phyloP scores from a whole-genome alignment of 169 alveolate species.

The Plasmodium vinckei region DNA sequence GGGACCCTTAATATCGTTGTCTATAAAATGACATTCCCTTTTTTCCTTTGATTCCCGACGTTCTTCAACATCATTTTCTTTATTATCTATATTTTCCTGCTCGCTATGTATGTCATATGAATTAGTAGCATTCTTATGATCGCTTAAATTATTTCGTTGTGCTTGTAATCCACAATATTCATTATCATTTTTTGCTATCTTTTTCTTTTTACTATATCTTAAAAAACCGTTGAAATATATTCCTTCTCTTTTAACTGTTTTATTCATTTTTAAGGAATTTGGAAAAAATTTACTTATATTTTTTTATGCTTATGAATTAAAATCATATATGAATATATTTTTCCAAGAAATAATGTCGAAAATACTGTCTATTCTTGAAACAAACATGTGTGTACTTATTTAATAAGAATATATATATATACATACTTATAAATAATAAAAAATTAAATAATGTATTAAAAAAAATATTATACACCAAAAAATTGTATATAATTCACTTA shows the following conservation, averaged over 20 bases:
- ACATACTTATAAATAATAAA: too few relatives aligned
- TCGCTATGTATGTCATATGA: not conserved
- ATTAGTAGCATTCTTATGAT: too few relatives aligned
- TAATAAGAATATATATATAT: too few relatives aligned
- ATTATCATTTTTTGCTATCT: constrained; percentile 4
- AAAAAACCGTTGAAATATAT: constrained; percentile 54
- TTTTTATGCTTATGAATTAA: not conserved
- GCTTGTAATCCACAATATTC: constrained; percentile 3
- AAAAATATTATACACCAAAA: too few relatives aligned
- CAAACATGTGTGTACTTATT: too few relatives aligned
- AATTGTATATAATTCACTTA: too few relatives aligned
- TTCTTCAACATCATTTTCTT: not conserved
- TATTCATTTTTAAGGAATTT: constrained; percentile 6
- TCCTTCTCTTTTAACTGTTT: constrained; percentile 25
- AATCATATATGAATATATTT: not conserved
- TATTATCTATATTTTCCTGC: not conserved
- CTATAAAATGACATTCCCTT: not conserved
- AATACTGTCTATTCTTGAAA: too few relatives aligned
- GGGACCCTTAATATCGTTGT: not conserved
- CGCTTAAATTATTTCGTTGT: too few relatives aligned
- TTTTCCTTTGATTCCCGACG: not conserved
- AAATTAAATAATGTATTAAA: too few relatives aligned
- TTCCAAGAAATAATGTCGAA: not conserved
- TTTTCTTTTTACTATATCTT: constrained; percentile 47
- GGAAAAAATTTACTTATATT: constrained; percentile 1